These are phyloP conservation scores for Pilobolus umbonatus DNA, from an alignment of 192 early-diverging fungal species.

Conservation along the genomic window DNA sequence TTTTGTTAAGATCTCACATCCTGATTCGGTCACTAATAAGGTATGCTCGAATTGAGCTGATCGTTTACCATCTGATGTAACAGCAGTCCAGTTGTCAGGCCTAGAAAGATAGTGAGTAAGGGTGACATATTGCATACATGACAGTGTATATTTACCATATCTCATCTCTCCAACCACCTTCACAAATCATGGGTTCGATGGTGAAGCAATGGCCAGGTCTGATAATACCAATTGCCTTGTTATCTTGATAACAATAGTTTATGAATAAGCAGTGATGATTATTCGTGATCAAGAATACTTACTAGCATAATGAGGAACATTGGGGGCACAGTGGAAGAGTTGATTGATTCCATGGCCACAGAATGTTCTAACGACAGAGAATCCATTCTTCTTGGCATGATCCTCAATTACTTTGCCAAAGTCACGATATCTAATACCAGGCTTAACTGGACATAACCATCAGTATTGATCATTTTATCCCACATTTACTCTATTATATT, in stretches of 20 bases:
- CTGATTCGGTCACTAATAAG: constrained; percentile 85
- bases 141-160: constrained; percentile 40
- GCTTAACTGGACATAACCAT: constrained; percentile 65
- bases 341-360: constrained; percentile 89
- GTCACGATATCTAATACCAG: constrained; percentile 86
- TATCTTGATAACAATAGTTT: constrained; percentile 39
- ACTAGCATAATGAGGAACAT: constrained; percentile 88
- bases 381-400: constrained; percentile 74
- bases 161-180: constrained; percentile 64
- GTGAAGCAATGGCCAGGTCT: constrained; percentile 95
- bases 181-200: constrained; percentile 98
- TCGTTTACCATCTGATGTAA: constrained; percentile 89
- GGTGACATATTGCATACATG: not conserved
- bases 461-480: not conserved
- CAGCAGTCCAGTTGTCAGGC: constrained; percentile 87
- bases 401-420: constrained; percentile 87
- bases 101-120: constrained; percentile 1
- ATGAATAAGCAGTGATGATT: not conserved
- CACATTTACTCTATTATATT: constrained; percentile 2
- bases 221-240: constrained; percentile 94
- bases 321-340: constrained; percentile 88
- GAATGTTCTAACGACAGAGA: constrained; percentile 87
- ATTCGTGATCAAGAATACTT: too few species aligned
- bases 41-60: constrained; percentile 98
- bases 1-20: constrained; percentile 77